Evolutionary conservation across 257 asterid genomes (phyloP).

Genomic region (Lycium ferocissimum): DNA sequence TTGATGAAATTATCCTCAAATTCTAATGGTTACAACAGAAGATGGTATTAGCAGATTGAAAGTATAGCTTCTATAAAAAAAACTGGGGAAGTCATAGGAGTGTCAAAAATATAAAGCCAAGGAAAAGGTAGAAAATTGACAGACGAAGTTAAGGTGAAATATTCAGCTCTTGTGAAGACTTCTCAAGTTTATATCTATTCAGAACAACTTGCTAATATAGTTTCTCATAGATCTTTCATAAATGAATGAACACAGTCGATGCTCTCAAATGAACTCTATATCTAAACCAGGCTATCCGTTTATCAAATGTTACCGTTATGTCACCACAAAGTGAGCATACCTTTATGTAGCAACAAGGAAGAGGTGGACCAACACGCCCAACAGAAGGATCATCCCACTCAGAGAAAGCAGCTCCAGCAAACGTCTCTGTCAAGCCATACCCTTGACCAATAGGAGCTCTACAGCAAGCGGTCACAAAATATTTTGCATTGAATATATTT

Average conservation of each 20-base stretch:
- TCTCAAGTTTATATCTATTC: not conserved
- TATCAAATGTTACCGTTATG: constrained; percentile 12
- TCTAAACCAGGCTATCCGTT: constrained; percentile 29
- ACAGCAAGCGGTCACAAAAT: constrained; percentile 35
- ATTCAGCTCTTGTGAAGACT: not conserved
- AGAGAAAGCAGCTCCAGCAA: constrained; percentile 93
- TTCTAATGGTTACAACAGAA: constrained; percentile 2
- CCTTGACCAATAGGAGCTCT: constrained; percentile 98
- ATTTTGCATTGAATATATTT: not conserved
- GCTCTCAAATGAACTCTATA: constrained; percentile 23
- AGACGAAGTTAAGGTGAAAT: constrained; percentile 9
- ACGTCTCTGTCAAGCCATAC: constrained; percentile 92
- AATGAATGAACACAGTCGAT: not conserved
- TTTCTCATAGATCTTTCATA: not conserved
- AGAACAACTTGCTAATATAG: constrained; percentile 12
- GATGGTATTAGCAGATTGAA: not conserved
- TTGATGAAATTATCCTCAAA: not conserved
- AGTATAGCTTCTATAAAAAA: not conserved
- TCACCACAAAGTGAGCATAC: constrained; percentile 43
- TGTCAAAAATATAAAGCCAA: not conserved
- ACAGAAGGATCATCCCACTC: constrained; percentile 83
- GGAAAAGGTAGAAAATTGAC: not conserved
- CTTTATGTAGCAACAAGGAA: constrained; percentile 90
- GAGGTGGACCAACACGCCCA: constrained; percentile 98
- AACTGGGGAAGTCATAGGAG: not conserved